Evolutionary conservation across 768 basidiomycete species (phyloP).

Genomic region (Russula earlei): DNA sequence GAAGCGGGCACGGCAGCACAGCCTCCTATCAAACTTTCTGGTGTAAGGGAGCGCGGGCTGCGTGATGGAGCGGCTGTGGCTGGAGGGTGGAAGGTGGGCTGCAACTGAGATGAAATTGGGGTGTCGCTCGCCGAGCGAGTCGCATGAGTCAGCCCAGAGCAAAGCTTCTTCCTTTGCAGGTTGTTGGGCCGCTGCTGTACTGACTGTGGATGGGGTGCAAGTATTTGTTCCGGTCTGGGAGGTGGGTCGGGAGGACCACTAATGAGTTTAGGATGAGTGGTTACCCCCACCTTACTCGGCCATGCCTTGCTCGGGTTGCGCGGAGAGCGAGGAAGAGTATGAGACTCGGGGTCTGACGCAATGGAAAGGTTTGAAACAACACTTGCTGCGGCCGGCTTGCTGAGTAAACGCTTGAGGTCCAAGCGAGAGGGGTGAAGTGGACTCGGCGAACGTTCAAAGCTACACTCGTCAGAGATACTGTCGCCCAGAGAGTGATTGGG

Average conservation of each 20-base stretch:
- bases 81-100: neutral
- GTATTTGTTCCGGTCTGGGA: neutral
- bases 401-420: constrained; percentile 19
- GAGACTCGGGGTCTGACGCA: constrained; percentile 18
- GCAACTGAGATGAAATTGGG: neutral
- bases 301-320: neutral
- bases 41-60: neutral
- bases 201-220: neutral
- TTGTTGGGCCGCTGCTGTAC: constrained; percentile 1
- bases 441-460: constrained; percentile 9
- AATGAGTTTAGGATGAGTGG: neutral
- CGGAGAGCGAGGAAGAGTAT: neutral
- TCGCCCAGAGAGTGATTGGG: constrained; percentile 4
- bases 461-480: constrained; percentile 15
- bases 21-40: constrained; percentile 10
- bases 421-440: constrained; percentile 13
- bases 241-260: neutral
- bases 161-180: constrained; percentile 7
- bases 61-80: neutral
- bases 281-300: constrained; percentile 3
- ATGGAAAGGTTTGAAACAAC: constrained; percentile 16
- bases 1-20: neutral
- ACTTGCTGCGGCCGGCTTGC: constrained; percentile 19
- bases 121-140: neutral
- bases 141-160: neutral